phyloP scores from a whole-genome alignment of 1,284 basidiomycete species.

The Crocinoboletus sp. region DNA sequence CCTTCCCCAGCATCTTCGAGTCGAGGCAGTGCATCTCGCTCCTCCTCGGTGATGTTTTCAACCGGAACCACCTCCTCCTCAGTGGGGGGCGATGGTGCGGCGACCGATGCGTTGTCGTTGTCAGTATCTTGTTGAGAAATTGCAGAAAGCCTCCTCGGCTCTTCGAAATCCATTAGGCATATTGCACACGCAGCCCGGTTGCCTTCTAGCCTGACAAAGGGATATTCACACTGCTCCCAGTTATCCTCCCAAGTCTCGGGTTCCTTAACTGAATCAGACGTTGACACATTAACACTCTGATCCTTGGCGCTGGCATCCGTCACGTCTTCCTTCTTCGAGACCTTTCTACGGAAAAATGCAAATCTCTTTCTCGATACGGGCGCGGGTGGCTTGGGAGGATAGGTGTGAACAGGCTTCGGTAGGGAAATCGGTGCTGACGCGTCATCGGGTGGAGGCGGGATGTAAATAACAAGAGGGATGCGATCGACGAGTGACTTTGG shows the following conservation, averaged over 20 bases:
- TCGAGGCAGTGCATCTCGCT: slow-evolving; percentile 38
- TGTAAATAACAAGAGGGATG: slow-evolving; percentile 79
- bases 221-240: slow-evolving; percentile 51
- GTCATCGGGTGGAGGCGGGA: slow-evolving; percentile 66
- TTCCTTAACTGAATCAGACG: slow-evolving; percentile 29
- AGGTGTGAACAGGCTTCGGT: slow-evolving; percentile 45
- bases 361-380: slow-evolving; percentile 42
- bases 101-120: slow-evolving; percentile 9
- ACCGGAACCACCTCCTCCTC: slow-evolving; percentile 31
- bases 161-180: slow-evolving; percentile 78
- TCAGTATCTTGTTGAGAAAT: slow-evolving; percentile 24
- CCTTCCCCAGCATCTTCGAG: slow-evolving; percentile 69
- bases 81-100: slow-evolving; percentile 8
- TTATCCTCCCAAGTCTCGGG: slow-evolving; percentile 50
- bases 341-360: slow-evolving; percentile 42
- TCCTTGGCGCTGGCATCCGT: slow-evolving; percentile 14
- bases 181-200: slow-evolving; percentile 80
- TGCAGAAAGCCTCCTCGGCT: slow-evolving; percentile 48
- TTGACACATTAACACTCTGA: slow-evolving; percentile 18
- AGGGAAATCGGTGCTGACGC: slow-evolving; percentile 36
- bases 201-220: slow-evolving; percentile 67
- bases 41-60: slow-evolving; percentile 39
- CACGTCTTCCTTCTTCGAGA: slow-evolving; percentile 25
- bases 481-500: slow-evolving; percentile 63
- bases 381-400: slow-evolving; percentile 48